phyloP scores from a whole-genome alignment of 495 filamentous ascomycete species.

The Hypoxylon subgilvum region DNA sequence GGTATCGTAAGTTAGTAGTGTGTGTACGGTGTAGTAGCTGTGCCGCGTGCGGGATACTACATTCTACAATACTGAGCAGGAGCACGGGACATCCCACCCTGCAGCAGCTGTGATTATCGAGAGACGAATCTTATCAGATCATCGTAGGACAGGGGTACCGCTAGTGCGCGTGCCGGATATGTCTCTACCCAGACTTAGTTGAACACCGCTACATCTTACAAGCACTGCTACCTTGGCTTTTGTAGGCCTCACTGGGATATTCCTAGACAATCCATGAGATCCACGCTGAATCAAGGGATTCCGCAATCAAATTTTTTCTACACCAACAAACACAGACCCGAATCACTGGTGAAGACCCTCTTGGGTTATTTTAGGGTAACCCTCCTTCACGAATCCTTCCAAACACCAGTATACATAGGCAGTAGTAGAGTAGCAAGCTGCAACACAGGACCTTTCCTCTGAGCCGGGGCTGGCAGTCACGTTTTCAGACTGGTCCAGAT shows the following conservation, averaged over 20 bases:
- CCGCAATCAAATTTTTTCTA: background rate
- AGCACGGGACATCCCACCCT: constrained; percentile 6
- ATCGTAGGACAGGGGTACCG: constrained; percentile 13
- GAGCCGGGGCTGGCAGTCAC: background rate
- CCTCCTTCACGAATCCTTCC: background rate
- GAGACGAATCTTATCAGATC: constrained; percentile 35
- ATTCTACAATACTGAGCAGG: no score
- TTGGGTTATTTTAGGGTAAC: constrained; percentile 8
- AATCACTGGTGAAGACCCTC: constrained; percentile 9
- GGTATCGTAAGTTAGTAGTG: no score
- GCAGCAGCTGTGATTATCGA: background rate
- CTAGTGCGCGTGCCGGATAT: no score
- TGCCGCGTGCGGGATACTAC: no score
- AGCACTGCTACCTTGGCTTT: constrained; percentile 9
- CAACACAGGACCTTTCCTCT: no score
- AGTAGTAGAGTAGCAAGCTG: no score
- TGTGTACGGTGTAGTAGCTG: no score
- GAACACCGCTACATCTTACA: background rate
- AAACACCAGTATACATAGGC: constrained; percentile 24
- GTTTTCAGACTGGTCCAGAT: constrained; percentile 5
- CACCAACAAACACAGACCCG: constrained; percentile 3
- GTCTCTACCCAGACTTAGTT: no score
- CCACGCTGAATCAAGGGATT: background rate
- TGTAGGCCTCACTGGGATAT: background rate
- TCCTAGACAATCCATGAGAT: no score